Base-by-base conservation (phyloP, 148 eudicot genomes). In the Cornus suecica region DNA sequence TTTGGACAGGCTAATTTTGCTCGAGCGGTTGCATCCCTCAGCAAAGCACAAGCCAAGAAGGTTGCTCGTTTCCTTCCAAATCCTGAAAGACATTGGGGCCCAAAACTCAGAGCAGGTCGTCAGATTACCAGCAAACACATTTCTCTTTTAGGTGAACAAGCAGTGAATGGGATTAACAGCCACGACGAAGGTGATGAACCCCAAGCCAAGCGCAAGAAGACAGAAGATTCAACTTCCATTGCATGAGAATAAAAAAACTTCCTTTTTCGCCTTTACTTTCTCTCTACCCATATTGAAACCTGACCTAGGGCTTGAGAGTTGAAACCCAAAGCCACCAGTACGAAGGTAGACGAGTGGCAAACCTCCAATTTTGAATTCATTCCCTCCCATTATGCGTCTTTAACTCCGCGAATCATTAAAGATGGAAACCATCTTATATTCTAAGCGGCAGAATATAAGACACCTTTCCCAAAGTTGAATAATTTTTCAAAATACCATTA, bases 1-100 rank as follows among this genome's bases (percentile, higher is more conserved):
- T 52, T 5, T 64, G 76, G 26, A 62, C 79, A 95, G 99, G 99
- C 93, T 69, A 95, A 92, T 86, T 95, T 95, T 79, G 92, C 94
- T n/a, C 88, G 97, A 77, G 95, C 91, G 13, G 88, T 85, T n/a
- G 96, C 91, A 68, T 92, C 99, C 68, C 90, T 94, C 29, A 92
- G 98, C 94, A 90, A 92, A 84, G 89, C 97, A 32, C 99, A 95
- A 70, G 89, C 93, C 32, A 95, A 95, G 90, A 95, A 95, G 83
- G 97, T 92, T 20, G 97, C 97, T 30, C 87, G 99, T 26, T 95
- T 89, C 75, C 97, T 88, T 62, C 97, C 96, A 0, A 95, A 95
- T 78, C 97, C 97, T 8, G 94, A 95, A 80, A 89, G 84, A 69
- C 87, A 95, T 77, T 95, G 99, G 99, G 97, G 99, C 29, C 99